Conservation (phyloP, 768 basidiomycete species). For the Psilocybe azurescens region DNA sequence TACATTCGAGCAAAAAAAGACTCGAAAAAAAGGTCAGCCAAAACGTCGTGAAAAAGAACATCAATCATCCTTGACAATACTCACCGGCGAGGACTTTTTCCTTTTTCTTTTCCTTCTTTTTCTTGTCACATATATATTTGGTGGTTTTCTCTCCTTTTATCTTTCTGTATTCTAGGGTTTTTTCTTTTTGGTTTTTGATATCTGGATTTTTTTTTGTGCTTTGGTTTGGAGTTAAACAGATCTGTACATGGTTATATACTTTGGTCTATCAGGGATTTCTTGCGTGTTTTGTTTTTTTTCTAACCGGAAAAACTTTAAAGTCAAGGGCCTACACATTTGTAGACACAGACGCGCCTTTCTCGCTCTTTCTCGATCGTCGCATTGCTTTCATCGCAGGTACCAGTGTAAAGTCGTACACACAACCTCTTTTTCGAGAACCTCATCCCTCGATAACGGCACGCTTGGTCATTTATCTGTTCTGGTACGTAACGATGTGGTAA, state of each 20-base stretch:
- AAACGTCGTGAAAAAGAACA: background rate
- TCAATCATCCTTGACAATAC: background rate
- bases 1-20: constrained; percentile 7
- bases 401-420: no score
- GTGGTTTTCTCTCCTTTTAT: constrained; percentile 11
- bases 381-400: background rate
- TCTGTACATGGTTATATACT: background rate
- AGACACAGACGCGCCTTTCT: background rate
- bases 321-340: no score
- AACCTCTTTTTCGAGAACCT: no score
- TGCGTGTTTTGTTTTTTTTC: background rate
- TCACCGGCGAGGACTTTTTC: constrained; percentile 2
- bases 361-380: background rate
- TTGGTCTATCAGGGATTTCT: background rate
- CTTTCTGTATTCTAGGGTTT: constrained; percentile 4
- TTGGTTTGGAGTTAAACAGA: background rate
- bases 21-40: background rate
- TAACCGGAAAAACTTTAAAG: no score
- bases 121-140: constrained; percentile 3
- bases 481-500: background rate
- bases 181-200: background rate
- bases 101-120: background rate
- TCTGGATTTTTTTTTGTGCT: constrained; percentile 2
- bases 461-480: background rate
- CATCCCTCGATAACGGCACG: background rate